Conservation (phyloP, 2,329 filamentous ascomycete species). For the Paraphoma sp. region DNA sequence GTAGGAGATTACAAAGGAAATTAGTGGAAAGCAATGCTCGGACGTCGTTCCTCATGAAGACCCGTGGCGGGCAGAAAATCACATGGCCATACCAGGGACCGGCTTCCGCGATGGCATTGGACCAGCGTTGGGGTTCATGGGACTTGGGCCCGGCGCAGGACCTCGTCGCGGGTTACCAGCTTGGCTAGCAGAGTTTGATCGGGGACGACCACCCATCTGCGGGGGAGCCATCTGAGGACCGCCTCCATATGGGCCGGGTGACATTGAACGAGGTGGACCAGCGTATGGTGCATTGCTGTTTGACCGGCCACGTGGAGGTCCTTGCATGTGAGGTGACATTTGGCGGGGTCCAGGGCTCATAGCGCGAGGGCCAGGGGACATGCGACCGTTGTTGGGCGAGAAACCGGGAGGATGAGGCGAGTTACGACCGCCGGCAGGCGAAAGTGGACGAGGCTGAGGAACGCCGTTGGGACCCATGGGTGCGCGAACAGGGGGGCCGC, state of each 20-base stretch:
- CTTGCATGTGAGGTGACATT: conserved; percentile 33
- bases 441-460: conserved; percentile 48
- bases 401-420: conserved; percentile 54
- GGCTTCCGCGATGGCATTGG: conserved; percentile 53
- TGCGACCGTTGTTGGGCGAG: conserved; percentile 28
- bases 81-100: conserved; percentile 56
- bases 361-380: conserved; percentile 37
- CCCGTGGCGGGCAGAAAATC: conserved; percentile 7
- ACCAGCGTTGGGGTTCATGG: conserved; percentile 42
- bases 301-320: conserved; percentile 36
- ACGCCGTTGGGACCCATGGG: conserved; percentile 42
- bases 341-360: conserved; percentile 45
- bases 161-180: conserved; percentile 32
- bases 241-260: conserved; percentile 48
- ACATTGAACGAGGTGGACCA: conserved; percentile 45
- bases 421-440: conserved; percentile 55
- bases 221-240: conserved; percentile 41
- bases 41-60: conserved; percentile 33
- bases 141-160: conserved; percentile 44
- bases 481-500: conserved; percentile 36
- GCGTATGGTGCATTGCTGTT: conserved; percentile 49
- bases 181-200: conserved; percentile 48
- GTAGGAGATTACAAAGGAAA: conserved; percentile 10
- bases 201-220: conserved; percentile 38
- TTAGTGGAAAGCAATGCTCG: conserved; percentile 18